Base-by-base conservation (phyloP, 768 basidiomycete genomes). In the Leccinellum albellum region DNA sequence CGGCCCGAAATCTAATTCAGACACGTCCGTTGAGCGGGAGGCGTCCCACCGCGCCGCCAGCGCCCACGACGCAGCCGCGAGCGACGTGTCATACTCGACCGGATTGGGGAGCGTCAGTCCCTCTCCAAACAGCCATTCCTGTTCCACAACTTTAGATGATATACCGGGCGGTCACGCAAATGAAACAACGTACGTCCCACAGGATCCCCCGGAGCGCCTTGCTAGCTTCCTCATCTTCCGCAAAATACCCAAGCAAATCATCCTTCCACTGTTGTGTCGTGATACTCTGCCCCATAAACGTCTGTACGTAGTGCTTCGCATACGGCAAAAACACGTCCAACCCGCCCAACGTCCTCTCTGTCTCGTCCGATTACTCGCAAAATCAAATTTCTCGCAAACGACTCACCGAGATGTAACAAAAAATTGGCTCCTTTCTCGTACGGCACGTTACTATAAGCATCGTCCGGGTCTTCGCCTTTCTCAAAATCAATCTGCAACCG, bases 371-470 rank as follows among this genome's bases (percentile, higher is more conserved):
- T 28, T 6, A 6, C 5, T 28, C 28, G 28, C 28, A 3, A 37
- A 37, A 10, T 37, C 35, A 14, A n/a, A 0, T 17, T n/a, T 31
- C 20, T 3, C 40, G 3, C 8, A 31, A 20, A 35, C 7, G 15
- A 64, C 79, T 54, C 54, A 89, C 89, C 94, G 33, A 97, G 79
- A 73, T 91, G 79, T 29, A 94, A 79, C 23, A 98, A 75, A 64
- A 98, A 85, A 68, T 94, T 96, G 3, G 88, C 82, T 24, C 95
- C 95, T 73, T 95, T 91, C 69, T 90, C 89, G 63, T 96, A 96
- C 1, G 94, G 89, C 46, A 96, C 78, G 51, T 78, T 69, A 53
- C 76, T 79, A 71, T 88, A 92, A 7, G 89, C 87, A 45, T 90
- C 89, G 67, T 94, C 89, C 8, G 89, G 84, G 65, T 89, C 84